Percentiles rank a stretch among this genome's conserved stretches.
phyloP scores from a whole-genome alignment of 2,329 filamentous ascomycete genomes.

The Penicillium sp. region DNA sequence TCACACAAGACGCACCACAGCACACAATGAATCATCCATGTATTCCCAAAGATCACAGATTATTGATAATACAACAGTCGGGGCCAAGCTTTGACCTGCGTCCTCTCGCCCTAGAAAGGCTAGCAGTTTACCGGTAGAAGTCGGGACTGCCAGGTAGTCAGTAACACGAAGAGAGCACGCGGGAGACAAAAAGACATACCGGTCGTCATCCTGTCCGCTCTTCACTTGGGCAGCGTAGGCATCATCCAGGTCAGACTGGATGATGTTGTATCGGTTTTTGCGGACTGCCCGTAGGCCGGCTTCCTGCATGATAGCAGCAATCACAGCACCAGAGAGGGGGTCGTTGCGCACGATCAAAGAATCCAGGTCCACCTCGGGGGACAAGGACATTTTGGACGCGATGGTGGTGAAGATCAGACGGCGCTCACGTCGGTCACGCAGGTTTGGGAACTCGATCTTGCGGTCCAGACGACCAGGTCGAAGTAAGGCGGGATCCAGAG shows the following conservation, averaged over 20 bases:
- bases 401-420: slow-evolving; percentile 98
- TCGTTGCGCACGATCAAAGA: slow-evolving; percentile 96
- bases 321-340: slow-evolving; percentile 90
- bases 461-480: slow-evolving; percentile 93
- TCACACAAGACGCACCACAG: not conserved
- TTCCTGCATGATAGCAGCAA: slow-evolving; percentile 99
- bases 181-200: slow-evolving; percentile 44
- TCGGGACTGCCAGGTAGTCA: slow-evolving; percentile 73
- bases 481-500: slow-evolving; percentile 89
- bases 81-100: slow-evolving; percentile 27
- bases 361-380: slow-evolving; percentile 94
- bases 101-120: slow-evolving; percentile 3
- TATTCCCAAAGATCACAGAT: slow-evolving; percentile 22
- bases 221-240: slow-evolving; percentile 98
- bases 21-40: slow-evolving; percentile 12
- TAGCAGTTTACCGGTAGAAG: slow-evolving; percentile 70
- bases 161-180: slow-evolving; percentile 35
- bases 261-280: slow-evolving; percentile 99
- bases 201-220: slow-evolving; percentile 70
- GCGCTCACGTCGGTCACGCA: slow-evolving; percentile 91
- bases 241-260: slow-evolving; percentile 94
- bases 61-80: slow-evolving; percentile 37
- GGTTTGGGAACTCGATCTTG: slow-evolving; percentile 98
- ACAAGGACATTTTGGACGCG: slow-evolving; percentile 93
- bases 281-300: slow-evolving; percentile 90